phyloP scores from a whole-genome alignment of 495 filamentous ascomycete species.

The Trichoderma orchidacearum region DNA sequence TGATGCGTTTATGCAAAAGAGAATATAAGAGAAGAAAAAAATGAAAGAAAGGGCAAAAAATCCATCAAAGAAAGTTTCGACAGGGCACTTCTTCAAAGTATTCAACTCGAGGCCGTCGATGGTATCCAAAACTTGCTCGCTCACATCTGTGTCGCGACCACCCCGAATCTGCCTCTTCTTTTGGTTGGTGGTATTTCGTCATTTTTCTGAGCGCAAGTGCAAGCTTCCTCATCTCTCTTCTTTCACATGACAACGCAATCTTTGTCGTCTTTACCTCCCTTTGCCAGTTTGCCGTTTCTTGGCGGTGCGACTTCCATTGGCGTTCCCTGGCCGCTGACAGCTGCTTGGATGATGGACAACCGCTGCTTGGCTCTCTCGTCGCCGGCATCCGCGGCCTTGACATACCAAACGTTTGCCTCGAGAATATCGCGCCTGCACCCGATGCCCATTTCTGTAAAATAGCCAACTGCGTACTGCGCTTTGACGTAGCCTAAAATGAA shows the following conservation, averaged over 20 bases:
- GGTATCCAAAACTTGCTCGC: not conserved
- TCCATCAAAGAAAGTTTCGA: not conserved
- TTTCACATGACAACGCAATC: conserved; percentile 47
- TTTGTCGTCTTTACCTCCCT: conserved; percentile 34
- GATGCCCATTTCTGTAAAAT: conserved; percentile 98
- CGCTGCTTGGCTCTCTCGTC: conserved; percentile 80
- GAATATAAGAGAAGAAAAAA: not conserved
- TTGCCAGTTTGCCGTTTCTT: conserved; percentile 36
- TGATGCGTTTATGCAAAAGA: not conserved
- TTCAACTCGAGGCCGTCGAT: not conserved
- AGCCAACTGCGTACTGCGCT: conserved; percentile 88
- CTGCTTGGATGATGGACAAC: conserved; percentile 72
- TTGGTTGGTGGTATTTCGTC: not conserved
- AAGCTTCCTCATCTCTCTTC: not conserved
- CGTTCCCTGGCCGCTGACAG: conserved; percentile 62
- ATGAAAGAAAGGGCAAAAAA: not conserved
- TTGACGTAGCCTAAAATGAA: conserved; percentile 59
- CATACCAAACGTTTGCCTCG: conserved; percentile 97
- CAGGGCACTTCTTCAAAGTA: not conserved
- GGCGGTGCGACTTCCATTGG: conserved; percentile 37
- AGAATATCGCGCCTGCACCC: conserved; percentile 85
- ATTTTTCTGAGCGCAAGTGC: not conserved
- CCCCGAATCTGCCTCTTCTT: not conserved
- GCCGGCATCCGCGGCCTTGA: conserved; percentile 84
- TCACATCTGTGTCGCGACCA: not conserved